phyloP scores from a whole-genome alignment of 805 yeast genomes.

The Saccharomycopsis fodiens region DNA sequence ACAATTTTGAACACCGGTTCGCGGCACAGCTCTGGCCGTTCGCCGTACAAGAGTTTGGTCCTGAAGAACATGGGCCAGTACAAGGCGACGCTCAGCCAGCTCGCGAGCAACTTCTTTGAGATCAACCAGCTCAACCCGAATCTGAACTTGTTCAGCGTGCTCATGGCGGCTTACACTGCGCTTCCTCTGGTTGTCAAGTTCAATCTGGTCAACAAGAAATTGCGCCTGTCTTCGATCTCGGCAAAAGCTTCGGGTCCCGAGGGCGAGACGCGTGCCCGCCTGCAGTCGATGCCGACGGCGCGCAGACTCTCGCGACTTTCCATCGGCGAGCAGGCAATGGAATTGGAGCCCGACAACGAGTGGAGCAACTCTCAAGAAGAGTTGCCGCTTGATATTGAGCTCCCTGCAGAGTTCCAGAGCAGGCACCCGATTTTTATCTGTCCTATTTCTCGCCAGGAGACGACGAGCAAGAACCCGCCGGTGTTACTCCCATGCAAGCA shows the following conservation, averaged over 20 bases:
- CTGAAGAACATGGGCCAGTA: slow-evolving; percentile 10
- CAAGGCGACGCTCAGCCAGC: slow-evolving; percentile 6
- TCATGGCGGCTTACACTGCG: slow-evolving; percentile 11
- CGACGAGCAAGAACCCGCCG: slow-evolving; percentile 56
- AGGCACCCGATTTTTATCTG: slow-evolving; percentile 66
- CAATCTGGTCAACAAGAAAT: slow-evolving; percentile 14
- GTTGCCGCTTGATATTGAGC: slow-evolving; percentile 51
- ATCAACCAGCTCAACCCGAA: slow-evolving; percentile 7
- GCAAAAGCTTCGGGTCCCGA: neutral
- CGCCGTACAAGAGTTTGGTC: slow-evolving; percentile 7
- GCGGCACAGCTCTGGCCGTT: neutral
- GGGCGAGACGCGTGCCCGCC: neutral
- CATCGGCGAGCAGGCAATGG: neutral
- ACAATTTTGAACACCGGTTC: slow-evolving; percentile 5
- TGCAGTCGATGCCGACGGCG: neutral
- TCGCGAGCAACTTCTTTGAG: slow-evolving; percentile 7
- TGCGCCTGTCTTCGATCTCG: slow-evolving; percentile 5
- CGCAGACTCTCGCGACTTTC: neutral
- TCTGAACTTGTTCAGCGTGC: slow-evolving; percentile 6
- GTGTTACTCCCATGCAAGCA: slow-evolving; percentile 58
- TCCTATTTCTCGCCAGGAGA: slow-evolving; percentile 63
- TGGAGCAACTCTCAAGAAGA: slow-evolving; percentile 32
- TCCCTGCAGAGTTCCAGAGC: slow-evolving; percentile 42
- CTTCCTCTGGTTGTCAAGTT: slow-evolving; percentile 16
- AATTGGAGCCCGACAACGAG: neutral